A percentile compares a stretch with the other conserved stretches of the same genome.
Evolutionary conservation across 805 yeast genomes (phyloP).

Genomic region (Spathaspora boniae): DNA sequence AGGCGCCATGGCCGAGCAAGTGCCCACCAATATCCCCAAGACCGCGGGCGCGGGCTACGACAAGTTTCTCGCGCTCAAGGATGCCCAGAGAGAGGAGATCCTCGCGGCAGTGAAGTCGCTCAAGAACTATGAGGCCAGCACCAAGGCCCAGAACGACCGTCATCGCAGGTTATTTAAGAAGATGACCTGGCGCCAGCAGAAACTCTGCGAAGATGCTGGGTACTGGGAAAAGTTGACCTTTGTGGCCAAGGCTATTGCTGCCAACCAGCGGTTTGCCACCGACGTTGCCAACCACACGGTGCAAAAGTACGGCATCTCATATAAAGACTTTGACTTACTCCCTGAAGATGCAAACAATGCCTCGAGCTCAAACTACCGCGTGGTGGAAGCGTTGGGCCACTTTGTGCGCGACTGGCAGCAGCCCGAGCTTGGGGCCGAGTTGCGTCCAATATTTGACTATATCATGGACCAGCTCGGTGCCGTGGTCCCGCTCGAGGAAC

Average conservation of each 20-base stretch:
- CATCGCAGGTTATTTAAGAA: constrained; percentile 41
- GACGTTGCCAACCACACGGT: constrained; percentile 44
- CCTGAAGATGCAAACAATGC: constrained; percentile 5
- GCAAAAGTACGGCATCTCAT: constrained; percentile 41
- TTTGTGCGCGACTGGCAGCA: constrained; percentile 73
- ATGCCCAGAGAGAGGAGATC: constrained; percentile 25
- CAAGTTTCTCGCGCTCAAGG: constrained; percentile 15
- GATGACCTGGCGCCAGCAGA: constrained; percentile 56
- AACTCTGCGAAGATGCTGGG: constrained; percentile 48
- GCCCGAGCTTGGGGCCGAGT: constrained; percentile 11
- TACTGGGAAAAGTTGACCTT: constrained; percentile 50
- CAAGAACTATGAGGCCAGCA: constrained; percentile 38
- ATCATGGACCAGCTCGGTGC: constrained; percentile 41
- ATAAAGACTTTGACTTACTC: constrained; percentile 26
- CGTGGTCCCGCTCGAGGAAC: constrained; percentile 25
- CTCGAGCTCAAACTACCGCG: constrained; percentile 23
- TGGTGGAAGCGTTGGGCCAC: constrained; percentile 72
- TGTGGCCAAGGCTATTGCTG: constrained; percentile 45
- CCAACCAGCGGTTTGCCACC: constrained; percentile 47
- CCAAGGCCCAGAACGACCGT: constrained; percentile 43
- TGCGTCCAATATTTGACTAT: constrained; percentile 52
- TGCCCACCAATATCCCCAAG: constrained; percentile 1
- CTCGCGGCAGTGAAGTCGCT: constrained; percentile 45
- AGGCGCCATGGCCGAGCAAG: not conserved
- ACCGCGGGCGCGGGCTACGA: constrained; percentile 7